phyloP scores from a whole-genome alignment of 2,329 filamentous ascomycete species.

The Pyrenochaeta sp. region DNA sequence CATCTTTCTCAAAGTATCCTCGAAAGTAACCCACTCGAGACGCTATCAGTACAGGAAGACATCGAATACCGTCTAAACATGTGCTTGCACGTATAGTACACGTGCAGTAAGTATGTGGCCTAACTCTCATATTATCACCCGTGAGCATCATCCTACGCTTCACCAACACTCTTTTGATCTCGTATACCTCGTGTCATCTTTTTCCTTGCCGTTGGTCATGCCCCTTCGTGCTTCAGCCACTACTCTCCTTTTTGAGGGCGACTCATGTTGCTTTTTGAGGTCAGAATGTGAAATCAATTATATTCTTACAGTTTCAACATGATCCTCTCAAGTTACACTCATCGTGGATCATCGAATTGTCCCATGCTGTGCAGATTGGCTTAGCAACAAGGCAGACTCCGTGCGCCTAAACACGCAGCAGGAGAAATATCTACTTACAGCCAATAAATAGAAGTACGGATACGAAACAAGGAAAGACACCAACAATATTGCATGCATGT shows the following conservation, averaged over 20 bases:
- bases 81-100: background rate
- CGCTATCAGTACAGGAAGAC: background rate
- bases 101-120: background rate
- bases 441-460: background rate
- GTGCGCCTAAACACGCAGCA: too few relatives aligned
- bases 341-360: too few relatives aligned
- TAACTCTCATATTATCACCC: background rate
- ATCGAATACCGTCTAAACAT: background rate
- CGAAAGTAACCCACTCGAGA: background rate
- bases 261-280: too few relatives aligned
- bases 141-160: background rate
- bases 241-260: too few relatives aligned
- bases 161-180: background rate
- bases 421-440: background rate
- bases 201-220: background rate
- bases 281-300: too few relatives aligned
- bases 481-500: background rate
- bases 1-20: background rate
- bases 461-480: background rate
- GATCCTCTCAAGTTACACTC: too few relatives aligned
- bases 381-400: too few relatives aligned
- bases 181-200: background rate
- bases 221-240: background rate
- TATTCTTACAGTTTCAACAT: too few relatives aligned
- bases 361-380: too few relatives aligned